phyloP scores from a whole-genome alignment of 441 rosid genomes.

The Gossypium schwendimanii region DNA sequence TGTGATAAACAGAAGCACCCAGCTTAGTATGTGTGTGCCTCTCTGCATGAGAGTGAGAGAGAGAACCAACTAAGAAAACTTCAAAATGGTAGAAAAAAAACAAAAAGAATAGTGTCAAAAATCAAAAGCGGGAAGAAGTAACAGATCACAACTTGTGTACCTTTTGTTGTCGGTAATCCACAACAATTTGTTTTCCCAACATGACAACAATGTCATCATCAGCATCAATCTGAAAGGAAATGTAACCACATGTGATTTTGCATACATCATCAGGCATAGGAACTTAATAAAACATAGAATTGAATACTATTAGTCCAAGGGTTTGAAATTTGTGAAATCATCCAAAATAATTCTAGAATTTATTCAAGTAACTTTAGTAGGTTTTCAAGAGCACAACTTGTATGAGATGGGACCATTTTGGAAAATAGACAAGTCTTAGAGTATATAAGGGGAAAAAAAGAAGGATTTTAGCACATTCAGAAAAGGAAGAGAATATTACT shows the following conservation, averaged over 20 bases:
- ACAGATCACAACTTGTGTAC: slow-evolving; percentile 27
- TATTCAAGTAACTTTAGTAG: neutral
- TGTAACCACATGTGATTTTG: neutral
- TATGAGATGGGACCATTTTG: neutral
- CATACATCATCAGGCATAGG: neutral
- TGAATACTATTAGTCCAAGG: neutral
- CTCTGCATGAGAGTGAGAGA: neutral
- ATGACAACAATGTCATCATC: slow-evolving; percentile 60
- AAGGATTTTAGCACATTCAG: neutral
- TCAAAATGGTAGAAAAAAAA: neutral
- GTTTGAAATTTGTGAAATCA: neutral
- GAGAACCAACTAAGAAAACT: neutral
- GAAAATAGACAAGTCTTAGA: neutral
- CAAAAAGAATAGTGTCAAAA: neutral
- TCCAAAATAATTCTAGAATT: neutral
- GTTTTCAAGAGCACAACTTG: neutral
- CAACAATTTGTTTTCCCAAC: slow-evolving; percentile 70
- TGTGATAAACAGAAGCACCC: neutral
- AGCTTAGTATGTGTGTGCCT: neutral
- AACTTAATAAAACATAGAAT: neutral
- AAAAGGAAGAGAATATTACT: neutral
- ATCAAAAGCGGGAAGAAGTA: neutral
- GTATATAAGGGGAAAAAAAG: neutral
- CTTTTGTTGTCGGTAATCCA: slow-evolving; percentile 74
- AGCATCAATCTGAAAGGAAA: slow-evolving; percentile 62